Evolutionary conservation across 495 filamentous ascomycete genomes (phyloP).

Genomic region (Lasiosphaeria hispida): DNA sequence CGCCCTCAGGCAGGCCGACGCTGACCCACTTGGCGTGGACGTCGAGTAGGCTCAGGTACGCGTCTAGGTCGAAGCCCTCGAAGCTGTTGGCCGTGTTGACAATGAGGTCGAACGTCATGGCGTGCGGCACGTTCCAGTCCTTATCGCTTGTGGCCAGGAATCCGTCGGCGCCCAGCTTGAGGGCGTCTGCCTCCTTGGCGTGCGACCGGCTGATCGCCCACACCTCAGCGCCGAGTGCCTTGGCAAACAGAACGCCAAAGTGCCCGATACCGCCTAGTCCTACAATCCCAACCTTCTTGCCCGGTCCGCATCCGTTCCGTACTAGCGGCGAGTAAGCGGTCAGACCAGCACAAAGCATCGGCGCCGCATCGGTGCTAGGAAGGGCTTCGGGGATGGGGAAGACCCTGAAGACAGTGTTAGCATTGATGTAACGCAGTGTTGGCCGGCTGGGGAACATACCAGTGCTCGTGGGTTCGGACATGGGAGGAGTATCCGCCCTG

Average conservation of each 20-base stretch:
- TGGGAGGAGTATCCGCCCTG: slow-evolving; percentile 57
- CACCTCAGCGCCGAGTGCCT: slow-evolving; percentile 67
- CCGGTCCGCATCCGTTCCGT: slow-evolving; percentile 67
- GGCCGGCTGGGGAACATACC: slow-evolving; percentile 29
- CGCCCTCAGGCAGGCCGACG: slow-evolving; percentile 79
- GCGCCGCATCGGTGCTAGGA: slow-evolving; percentile 64
- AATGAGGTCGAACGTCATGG: slow-evolving; percentile 59
- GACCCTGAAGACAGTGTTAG: slow-evolving; percentile 35
- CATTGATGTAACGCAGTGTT: not conserved
- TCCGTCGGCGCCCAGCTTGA: slow-evolving; percentile 67
- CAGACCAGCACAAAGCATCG: slow-evolving; percentile 86
- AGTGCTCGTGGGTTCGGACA: slow-evolving; percentile 54
- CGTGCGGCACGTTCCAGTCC: slow-evolving; percentile 59
- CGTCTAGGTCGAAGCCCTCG: slow-evolving; percentile 56
- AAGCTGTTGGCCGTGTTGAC: slow-evolving; percentile 56
- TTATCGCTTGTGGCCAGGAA: slow-evolving; percentile 67
- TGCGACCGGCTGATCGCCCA: slow-evolving; percentile 69
- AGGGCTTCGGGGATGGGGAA: slow-evolving; percentile 80
- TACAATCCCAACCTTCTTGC: slow-evolving; percentile 80
- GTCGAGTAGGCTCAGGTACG: slow-evolving; percentile 76
- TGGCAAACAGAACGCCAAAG: slow-evolving; percentile 68
- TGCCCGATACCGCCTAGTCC: slow-evolving; percentile 71
- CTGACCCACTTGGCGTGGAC: slow-evolving; percentile 81
- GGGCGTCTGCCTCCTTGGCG: slow-evolving; percentile 66
- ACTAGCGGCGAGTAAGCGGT: slow-evolving; percentile 79